These are phyloP conservation scores for Hymenoscyphus fraxineus DNA, from an alignment of 2,329 filamentous ascomycete genomes.

Conservation along the genomic window DNA sequence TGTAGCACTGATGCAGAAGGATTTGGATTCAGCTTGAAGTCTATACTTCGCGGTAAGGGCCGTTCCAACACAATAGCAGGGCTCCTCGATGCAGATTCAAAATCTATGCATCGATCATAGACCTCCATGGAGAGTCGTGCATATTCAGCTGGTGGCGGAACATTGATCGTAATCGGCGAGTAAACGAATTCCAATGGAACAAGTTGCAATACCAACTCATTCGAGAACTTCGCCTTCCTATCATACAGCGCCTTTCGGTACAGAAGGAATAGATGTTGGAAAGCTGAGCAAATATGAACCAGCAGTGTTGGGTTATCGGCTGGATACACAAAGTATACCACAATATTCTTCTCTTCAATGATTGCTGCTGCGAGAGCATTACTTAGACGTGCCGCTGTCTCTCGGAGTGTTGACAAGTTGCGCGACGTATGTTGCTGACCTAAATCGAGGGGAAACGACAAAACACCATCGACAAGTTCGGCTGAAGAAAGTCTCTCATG, in stretches of 20 bases:
- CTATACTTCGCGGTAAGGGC: slow-evolving; percentile 64
- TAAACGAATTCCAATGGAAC: slow-evolving; percentile 66
- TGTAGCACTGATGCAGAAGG: slow-evolving; percentile 70
- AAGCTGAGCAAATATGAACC: slow-evolving; percentile 68
- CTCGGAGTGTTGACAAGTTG: slow-evolving; percentile 29
- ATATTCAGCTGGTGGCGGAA: slow-evolving; percentile 59
- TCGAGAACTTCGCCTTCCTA: slow-evolving; percentile 45
- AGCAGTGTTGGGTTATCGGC: slow-evolving; percentile 58
- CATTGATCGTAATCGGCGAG: slow-evolving; percentile 57
- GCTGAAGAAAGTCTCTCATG: slow-evolving; percentile 46
- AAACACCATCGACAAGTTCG: slow-evolving; percentile 35
- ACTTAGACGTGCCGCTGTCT: slow-evolving; percentile 29
- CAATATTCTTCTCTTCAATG: slow-evolving; percentile 53
- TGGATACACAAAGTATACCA: slow-evolving; percentile 73
- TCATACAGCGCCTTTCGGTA: slow-evolving; percentile 52
- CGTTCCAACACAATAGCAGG: slow-evolving; percentile 72
- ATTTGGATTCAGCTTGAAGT: slow-evolving; percentile 66
- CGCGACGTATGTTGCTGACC: slow-evolving; percentile 38
- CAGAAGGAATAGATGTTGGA: slow-evolving; percentile 66
- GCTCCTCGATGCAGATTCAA: slow-evolving; percentile 54
- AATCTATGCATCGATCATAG: slow-evolving; percentile 69
- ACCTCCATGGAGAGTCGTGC: slow-evolving; percentile 66
- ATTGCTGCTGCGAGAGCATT: slow-evolving; percentile 33
- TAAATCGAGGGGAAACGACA: slow-evolving; percentile 30
- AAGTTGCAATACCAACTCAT: slow-evolving; percentile 74